A percentile compares a stretch with the other conserved stretches of the same genome.
Evolutionary conservation across 345 rosid species (phyloP).

Genomic region (Kernera saxatilis): DNA sequence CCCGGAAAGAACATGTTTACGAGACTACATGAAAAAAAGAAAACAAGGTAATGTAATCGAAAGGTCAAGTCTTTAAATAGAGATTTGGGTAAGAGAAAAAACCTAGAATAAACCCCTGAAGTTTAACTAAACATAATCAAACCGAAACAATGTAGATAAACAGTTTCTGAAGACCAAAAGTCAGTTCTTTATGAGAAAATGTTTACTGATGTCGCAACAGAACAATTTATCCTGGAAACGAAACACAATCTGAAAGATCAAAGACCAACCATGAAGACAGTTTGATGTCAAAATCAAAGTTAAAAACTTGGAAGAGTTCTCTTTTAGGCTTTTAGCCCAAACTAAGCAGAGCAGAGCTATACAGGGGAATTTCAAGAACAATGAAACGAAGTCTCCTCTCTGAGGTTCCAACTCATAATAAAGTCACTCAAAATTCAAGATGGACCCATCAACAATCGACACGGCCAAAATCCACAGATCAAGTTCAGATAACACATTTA

Average conservation of each 20-base stretch:
- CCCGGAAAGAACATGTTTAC: background rate
- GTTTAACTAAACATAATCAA: background rate
- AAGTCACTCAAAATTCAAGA: background rate
- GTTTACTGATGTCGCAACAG: background rate
- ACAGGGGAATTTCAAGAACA: background rate
- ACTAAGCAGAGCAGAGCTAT: conserved; percentile 1
- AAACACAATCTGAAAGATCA: background rate
- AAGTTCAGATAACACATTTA: conserved; percentile 9
- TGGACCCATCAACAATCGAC: conserved; percentile 26
- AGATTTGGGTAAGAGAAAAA: background rate
- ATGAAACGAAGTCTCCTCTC: background rate
- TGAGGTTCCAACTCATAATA: background rate
- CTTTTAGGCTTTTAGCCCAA: background rate
- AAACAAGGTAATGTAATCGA: background rate
- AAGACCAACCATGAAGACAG: conserved; percentile 5
- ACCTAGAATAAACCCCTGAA: background rate
- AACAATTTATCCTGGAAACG: background rate
- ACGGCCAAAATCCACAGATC: conserved; percentile 8
- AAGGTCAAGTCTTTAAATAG: background rate
- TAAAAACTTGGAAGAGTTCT: background rate
- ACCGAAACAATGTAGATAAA: background rate
- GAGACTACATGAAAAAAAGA: background rate
- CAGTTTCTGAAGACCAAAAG: background rate
- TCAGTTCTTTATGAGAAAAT: background rate
- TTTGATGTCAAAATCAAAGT: conserved; percentile 1